Base-by-base conservation (phyloP, 108 stramenopile genomes). In the Aurantiochytrium sp. region DNA sequence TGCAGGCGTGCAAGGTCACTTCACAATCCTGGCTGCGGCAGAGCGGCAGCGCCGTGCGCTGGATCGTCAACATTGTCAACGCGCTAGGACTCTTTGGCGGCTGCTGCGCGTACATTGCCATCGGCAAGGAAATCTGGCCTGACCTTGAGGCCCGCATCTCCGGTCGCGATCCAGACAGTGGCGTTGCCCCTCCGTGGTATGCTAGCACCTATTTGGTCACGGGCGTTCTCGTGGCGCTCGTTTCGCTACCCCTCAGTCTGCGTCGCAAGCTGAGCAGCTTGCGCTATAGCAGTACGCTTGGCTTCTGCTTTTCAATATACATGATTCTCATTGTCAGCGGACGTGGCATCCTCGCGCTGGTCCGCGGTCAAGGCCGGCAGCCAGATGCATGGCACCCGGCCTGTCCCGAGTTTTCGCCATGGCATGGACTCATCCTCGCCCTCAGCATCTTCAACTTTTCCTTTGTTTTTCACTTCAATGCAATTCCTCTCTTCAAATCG, bases 21-120 rank as follows among this genome's bases (percentile, higher is more conserved):
- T 12, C 76, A 18, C 76, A 53, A 45, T 35, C 76, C 4, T 83
- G 76, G 76, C 28, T 47, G 49, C 35, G 35, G 14, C 23, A 55
- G 51, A 53, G 76, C 76, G 14, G 51, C 23, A 45, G 51, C 45
- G 49, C 76, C 28, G 76, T 53, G 4, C 49, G 45, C 51, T 47
- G 49, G 76, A 23, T 83, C n/a, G 76, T 83, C 49, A 83, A 83
- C 51, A 6, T 53, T 23, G 23, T 23, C n/a, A 83, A 83, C 28
- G 76, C 76, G 19, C 19, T 83, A 16, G 76, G 76, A 6, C 76
- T 83, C 23, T 83, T 83, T 53, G 76, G 76, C 51, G 76, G 76
- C 19, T 83, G 76, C 76, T 83, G 76, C 76, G 76, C 76, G 19
- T 83, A 83, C 28, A 53, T 83, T 53, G 76, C 76, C n/a, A 83